A percentile compares a stretch with the other conserved stretches of the same genome.
Evolutionary conservation across 1,284 basidiomycete species (phyloP).

Genomic region (Flammula alnicola): DNA sequence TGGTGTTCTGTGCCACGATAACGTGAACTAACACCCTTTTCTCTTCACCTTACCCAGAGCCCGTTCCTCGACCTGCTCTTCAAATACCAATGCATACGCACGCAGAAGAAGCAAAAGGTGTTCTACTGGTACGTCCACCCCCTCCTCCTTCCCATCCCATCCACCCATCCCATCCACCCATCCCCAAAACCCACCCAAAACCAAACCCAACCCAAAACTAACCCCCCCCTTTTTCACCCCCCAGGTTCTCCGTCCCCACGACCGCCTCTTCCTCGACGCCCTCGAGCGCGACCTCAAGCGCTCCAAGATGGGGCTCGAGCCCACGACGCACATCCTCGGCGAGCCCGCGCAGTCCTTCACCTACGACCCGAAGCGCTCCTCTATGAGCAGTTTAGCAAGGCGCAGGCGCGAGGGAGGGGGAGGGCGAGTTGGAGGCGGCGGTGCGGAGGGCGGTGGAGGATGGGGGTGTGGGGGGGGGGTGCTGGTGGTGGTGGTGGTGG

Average conservation of each 20-base stretch:
- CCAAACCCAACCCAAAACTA: conserved; percentile 1
- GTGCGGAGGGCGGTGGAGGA: conserved; percentile 44
- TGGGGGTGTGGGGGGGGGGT: conserved; percentile 12
- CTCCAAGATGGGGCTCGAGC: conserved; percentile 85
- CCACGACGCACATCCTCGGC: conserved; percentile 71
- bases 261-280: conserved; percentile 93
- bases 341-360: conserved; percentile 85
- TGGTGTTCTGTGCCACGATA: no score
- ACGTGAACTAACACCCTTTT: conserved; percentile 11
- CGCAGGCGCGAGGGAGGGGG: conserved; percentile 55
- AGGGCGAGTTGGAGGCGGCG: conserved; percentile 60
- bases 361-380: conserved; percentile 84
- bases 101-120: conserved; percentile 95
- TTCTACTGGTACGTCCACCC: conserved; percentile 80
- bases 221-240: conserved; percentile 11
- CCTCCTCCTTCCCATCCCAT: no score
- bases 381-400: conserved; percentile 84
- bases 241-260: conserved; percentile 76
- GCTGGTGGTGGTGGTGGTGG: conserved; percentile 17
- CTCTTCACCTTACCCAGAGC: conserved; percentile 51
- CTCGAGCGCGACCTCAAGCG: conserved; percentile 92
- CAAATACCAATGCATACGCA: conserved; percentile 93
- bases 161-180: no score
- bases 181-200: no score
- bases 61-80: conserved; percentile 91